Base-by-base conservation (phyloP, 805 yeast genomes). In the Starmerella powellii region DNA sequence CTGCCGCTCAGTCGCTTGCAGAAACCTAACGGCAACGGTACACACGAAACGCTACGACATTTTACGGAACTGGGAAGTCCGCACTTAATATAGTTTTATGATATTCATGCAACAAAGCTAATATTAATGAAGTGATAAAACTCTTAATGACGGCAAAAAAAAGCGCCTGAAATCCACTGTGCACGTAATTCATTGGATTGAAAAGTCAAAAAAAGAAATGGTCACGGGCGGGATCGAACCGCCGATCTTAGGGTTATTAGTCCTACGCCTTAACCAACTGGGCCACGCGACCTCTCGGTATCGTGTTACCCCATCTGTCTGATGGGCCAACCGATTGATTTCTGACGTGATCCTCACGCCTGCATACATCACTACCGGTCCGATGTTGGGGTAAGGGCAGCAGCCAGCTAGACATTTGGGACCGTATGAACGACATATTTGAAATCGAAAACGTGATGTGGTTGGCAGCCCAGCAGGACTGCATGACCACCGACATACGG, bases 11-110 rank as follows among this genome's bases (percentile, higher is more conserved):
- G 51, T 84, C 31, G 59, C 69, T 6, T 70, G 74, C 49, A 61
- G 61, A 0, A 54, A 66, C 31, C 71, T 84, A 12, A 74, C 86
- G 8, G 91, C 96, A 0, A 91, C 98, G 0, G 98, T 88, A 4
- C 56, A 59, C 31, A 53, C 51, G 35, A 34, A 48, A 47, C 19
- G 47, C 42, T 31, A 41, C 19, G 46, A 48, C 20, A 40, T 54
- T 11, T 37, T 54, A 3, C 30, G 41, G 18, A 18, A 29, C 12
- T 54, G 57, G 57, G 44, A 47, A 18, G 28, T 29, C 10, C 26
- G 26, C 26, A 23, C 26, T 8, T 23, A 23, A n/a, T n/a, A n/a
- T n/a, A n/a, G n/a, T n/a, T 16, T 4, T 34, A 10, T 20, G 11
- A 19, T 12, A n/a, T n/a, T n/a, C n/a, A n/a, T n/a, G n/a, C n/a